These are phyloP conservation scores for Dipodascopsis tothii DNA, from an alignment of 805 yeast species.

Conservation along the genomic window DNA sequence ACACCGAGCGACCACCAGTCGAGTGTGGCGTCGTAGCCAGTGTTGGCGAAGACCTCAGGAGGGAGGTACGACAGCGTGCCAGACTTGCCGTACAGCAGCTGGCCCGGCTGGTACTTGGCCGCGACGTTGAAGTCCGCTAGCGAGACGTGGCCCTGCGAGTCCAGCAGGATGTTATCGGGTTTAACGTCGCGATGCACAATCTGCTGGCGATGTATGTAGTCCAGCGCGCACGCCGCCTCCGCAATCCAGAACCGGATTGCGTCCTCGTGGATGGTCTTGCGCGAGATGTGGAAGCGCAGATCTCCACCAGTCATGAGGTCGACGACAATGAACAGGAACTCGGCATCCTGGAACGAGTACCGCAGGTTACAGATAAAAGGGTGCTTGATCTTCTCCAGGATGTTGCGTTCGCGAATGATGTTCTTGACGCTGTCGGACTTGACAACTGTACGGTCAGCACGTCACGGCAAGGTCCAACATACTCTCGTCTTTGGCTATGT, in stretches of 20 bases:
- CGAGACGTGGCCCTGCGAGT: conserved; percentile 57
- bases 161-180: conserved; percentile 42
- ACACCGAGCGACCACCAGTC: conserved; percentile 35
- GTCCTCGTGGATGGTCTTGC: conserved; percentile 24
- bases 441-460: conserved; percentile 8
- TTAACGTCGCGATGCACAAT: conserved; percentile 23
- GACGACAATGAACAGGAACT: conserved; percentile 25
- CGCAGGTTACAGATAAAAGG: conserved; percentile 28
- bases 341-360: conserved; percentile 27
- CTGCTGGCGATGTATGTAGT: conserved; percentile 19
- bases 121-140: conserved; percentile 47
- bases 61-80: conserved; percentile 29
- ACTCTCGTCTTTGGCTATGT: conserved; percentile 25
- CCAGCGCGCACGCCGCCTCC: conserved; percentile 29
- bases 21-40: conserved; percentile 25
- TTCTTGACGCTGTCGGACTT: conserved; percentile 17
- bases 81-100: conserved; percentile 19
- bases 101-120: conserved; percentile 12
- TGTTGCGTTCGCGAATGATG: conserved; percentile 26
- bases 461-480: background rate
- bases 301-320: conserved; percentile 30
- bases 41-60: conserved; percentile 26
- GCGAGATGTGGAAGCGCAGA: conserved; percentile 25
- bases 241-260: conserved; percentile 27
- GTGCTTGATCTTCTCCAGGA: conserved; percentile 25